Evolutionary conservation across 2,329 filamentous ascomycete species (phyloP), one percentile per base, ranked within the genome.

Genomic region (Cercospora citrullina): DNA sequence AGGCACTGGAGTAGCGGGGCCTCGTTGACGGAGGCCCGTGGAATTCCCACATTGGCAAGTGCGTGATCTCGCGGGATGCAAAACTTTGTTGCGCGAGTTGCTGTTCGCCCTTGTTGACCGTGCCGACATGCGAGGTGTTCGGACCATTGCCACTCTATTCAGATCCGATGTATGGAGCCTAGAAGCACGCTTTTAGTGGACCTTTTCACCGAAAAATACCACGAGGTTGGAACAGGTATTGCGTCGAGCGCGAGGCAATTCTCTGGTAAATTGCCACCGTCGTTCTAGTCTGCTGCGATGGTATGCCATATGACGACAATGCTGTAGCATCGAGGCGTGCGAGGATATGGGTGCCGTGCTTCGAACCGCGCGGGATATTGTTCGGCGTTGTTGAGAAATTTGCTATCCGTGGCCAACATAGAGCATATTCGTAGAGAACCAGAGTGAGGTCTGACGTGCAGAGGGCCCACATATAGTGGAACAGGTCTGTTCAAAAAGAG

Each of bases 1-100:
- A 67, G 59, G 48, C 39, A 42, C 57, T 69, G 69, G 67, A 72
- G 71, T 71, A 63, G 69, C 64, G 69, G 69, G 67, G 63, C 71
- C 59, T 62, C 21, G 48, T 59, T 30, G 53, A 53, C 59, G 69
- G 71, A 71, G 69, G 68, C 69, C 69, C 68, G 63, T 71, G 68
- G 71, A 31, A 62, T 66, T 64, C 65, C 69, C 67, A 64, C 67
- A 66, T 33, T 62, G 57, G 60, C 65, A 18, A 59, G 67, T 66
- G 67, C 42, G 16, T 33, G 53, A 60, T 66, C 66, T 70, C 45
- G 64, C 66, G 68, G 64, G 66, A 45, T 64, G 70, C 63, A 69
- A 64, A 71, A 42, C 26, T 64, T 59, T 64, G 69, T 60, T 39
- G 30, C 30, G 30, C 30, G 30, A 31, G 63, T 39, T 53, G 39